Percentiles rank a stretch among this genome's conserved stretches.
These are phyloP conservation scores for Calonectria henricotiae DNA, from an alignment of 2,329 filamentous ascomycete genomes.

Conservation along the genomic window DNA sequence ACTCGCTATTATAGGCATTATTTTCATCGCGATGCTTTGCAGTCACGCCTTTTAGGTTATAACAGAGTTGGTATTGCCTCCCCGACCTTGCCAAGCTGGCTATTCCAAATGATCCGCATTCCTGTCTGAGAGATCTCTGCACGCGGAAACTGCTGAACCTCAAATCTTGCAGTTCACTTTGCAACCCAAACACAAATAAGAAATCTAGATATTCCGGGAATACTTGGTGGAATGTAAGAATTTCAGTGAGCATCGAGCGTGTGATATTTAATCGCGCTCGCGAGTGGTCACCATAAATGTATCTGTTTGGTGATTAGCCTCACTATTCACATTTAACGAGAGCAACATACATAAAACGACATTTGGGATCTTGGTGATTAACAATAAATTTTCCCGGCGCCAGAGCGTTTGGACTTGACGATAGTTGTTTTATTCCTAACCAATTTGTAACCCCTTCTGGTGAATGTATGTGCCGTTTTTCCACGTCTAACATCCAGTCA, in stretches of 20 bases:
- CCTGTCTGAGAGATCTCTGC: slow-evolving; percentile 14
- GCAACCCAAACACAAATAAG: slow-evolving; percentile 22
- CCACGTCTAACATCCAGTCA: background rate
- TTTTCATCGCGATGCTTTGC: background rate
- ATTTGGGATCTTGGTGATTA: slow-evolving; percentile 21
- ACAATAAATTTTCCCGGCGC: background rate
- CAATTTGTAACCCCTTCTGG: slow-evolving; percentile 20
- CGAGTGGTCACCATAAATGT: slow-evolving; percentile 19
- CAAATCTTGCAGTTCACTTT: slow-evolving; percentile 20
- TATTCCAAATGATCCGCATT: background rate
- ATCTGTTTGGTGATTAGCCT: background rate
- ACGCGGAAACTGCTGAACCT: slow-evolving; percentile 31
- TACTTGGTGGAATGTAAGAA: slow-evolving; percentile 31
- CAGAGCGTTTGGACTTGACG: background rate
- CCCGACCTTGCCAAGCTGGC: slow-evolving; percentile 24
- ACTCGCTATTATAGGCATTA: background rate
- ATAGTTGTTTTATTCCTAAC: slow-evolving; percentile 3
- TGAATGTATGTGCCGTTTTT: slow-evolving; percentile 17
- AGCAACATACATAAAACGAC: slow-evolving; percentile 23
- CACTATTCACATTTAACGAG: background rate
- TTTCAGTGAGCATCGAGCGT: slow-evolving; percentile 22
- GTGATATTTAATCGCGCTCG: slow-evolving; percentile 11
- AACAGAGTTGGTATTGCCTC: slow-evolving; percentile 32
- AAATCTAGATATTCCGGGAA: slow-evolving; percentile 29
- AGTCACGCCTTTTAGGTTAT: slow-evolving; percentile 29